These are phyloP conservation scores for Penicillium sp. DNA, from an alignment of 2,329 filamentous ascomycete genomes.

Conservation along the genomic window DNA sequence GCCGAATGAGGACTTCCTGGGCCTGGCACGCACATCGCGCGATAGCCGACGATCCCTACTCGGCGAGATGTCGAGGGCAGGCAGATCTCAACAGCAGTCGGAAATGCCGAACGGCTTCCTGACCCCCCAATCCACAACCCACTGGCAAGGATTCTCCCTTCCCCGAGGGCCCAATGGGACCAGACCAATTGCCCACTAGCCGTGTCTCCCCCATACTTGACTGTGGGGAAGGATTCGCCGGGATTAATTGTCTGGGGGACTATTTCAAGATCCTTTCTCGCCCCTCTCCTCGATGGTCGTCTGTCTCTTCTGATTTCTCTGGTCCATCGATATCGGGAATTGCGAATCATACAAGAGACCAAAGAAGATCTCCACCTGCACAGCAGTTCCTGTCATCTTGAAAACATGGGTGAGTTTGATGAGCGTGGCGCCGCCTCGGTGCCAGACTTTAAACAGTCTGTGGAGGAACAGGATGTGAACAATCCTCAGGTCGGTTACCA, in stretches of 20 bases:
- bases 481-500: neutral
- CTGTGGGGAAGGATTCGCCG: neutral
- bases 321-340: neutral
- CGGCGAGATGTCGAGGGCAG: neutral
- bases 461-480: neutral
- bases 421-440: neutral
- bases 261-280: neutral
- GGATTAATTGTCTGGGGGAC: neutral
- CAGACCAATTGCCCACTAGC: neutral
- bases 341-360: neutral
- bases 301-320: neutral
- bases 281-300: neutral
- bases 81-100: neutral
- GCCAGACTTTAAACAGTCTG: neutral
- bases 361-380: neutral
- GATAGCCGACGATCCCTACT: neutral
- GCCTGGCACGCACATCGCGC: neutral
- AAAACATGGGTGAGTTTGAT: neutral
- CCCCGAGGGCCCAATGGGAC: neutral
- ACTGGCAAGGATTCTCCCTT: neutral
- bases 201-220: neutral
- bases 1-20: neutral
- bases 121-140: neutral
- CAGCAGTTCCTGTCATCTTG: neutral
- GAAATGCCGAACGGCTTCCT: neutral